These are phyloP conservation scores for Amesomyces nigricolor DNA, from an alignment of 2,329 filamentous ascomycete species.

Conservation along the genomic window DNA sequence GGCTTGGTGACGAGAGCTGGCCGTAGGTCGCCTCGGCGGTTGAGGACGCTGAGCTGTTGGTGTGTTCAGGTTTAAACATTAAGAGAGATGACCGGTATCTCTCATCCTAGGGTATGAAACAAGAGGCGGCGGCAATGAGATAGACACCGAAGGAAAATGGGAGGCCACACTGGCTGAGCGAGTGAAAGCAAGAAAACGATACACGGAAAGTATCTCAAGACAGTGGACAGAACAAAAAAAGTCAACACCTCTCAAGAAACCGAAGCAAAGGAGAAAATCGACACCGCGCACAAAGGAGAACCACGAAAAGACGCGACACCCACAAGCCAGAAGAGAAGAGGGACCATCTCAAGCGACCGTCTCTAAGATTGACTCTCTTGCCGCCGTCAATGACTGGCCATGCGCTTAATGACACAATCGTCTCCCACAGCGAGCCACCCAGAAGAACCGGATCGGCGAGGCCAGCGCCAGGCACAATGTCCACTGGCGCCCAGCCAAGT, in stretches of 20 bases:
- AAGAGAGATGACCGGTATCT: conserved; percentile 29
- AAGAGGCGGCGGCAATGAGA: conserved; percentile 14
- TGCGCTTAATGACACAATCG: conserved; percentile 19
- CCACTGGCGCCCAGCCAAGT: background rate
- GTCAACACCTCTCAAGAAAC: conserved; percentile 16
- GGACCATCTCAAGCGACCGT: conserved; percentile 1
- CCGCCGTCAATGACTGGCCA: conserved; percentile 4
- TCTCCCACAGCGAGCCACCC: conserved; percentile 7
- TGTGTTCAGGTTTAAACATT: conserved; percentile 24
- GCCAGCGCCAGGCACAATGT: background rate
- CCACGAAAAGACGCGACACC: conserved; percentile 8
- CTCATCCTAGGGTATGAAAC: conserved; percentile 15
- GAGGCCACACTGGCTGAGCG: background rate
- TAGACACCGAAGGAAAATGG: conserved; percentile 15
- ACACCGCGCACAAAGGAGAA: conserved; percentile 2
- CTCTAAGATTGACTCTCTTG: background rate
- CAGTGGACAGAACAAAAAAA: background rate
- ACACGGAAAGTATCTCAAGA: conserved; percentile 6
- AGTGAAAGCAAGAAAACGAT: conserved; percentile 3
- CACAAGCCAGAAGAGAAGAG: background rate
- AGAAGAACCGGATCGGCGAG: background rate
- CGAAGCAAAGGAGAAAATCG: conserved; percentile 24
- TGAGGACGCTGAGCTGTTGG: conserved; percentile 10
- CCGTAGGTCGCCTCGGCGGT: conserved; percentile 15
- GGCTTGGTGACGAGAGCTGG: conserved; percentile 8